Evolutionary conservation across 768 basidiomycete species (phyloP), one percentile per base, ranked within the genome.

Genomic region (Amanita pallidorosea): DNA sequence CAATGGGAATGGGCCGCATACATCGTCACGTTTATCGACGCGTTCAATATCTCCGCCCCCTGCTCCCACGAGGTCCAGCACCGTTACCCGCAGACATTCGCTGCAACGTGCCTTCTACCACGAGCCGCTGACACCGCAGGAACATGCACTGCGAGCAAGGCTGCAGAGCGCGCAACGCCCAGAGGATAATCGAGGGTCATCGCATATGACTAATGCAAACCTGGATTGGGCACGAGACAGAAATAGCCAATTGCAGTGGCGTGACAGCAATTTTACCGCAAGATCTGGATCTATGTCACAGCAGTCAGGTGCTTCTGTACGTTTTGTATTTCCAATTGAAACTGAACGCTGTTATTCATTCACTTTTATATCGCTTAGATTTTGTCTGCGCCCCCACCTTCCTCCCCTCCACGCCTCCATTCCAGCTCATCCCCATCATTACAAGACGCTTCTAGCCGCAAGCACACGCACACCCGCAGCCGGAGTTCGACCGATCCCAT

Each of bases 211-310:
- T 37, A 31, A 31, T 12, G 31, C 11, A 9, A 38, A 41, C n/a
- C 48, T 13, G 17, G 27, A 49, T 23, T 42, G 13, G 45, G 45
- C 11, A 48, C 22, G 9, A 20, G 49, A 50, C 38, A 25, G 23
- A 42, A 27, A 15, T 17, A 40, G 49, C 11, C 22, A 8, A 25
- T 50, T 18, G 18, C 49, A 37, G 9, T 41, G 38, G 49, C 29
- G 49, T 41, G 49, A 50, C 38, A 34, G 40, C 48, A 7, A 41
- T 40, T 17, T 13, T 11, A 23, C 12, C 17, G 18, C 41, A 51
- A 51, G 49, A 51, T 51, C 49, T 15, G 49, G 41, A 51, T 51
- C 49, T 42, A 8, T 34, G 31, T 51, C 49, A 51, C 49, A 22
- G 41, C 40, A 40, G 29, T 51, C 47, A 18, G 36, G 33, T 38